Conservation (phyloP, 2,329 filamentous ascomycete genomes). For the Curvularia spicifera region DNA sequence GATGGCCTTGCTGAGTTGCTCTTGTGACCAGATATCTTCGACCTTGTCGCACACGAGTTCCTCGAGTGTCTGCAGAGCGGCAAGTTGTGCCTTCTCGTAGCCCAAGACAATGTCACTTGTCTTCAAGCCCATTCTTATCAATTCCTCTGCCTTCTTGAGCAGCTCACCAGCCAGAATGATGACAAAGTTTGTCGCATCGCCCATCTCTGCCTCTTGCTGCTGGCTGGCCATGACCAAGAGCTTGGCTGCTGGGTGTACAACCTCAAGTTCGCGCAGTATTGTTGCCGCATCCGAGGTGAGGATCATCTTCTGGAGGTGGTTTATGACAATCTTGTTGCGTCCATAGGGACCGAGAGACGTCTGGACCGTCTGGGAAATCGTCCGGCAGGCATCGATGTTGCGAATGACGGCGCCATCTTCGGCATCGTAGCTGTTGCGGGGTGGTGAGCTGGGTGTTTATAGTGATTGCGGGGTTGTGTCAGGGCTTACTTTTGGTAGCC, state of each 20-base stretch:
- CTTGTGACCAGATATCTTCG: constrained; percentile 77
- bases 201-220: constrained; percentile 99
- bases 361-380: constrained; percentile 94
- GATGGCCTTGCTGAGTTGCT: constrained; percentile 92
- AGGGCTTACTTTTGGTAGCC: constrained; percentile 88
- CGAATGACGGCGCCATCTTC: constrained; percentile 98
- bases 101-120: constrained; percentile 96
- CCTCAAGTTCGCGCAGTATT: constrained; percentile 95
- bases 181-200: constrained; percentile 96
- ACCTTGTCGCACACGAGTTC: constrained; percentile 91
- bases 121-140: constrained; percentile 96
- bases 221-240: constrained; percentile 98
- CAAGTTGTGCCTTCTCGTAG: constrained; percentile 92
- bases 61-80: constrained; percentile 83
- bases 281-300: constrained; percentile 97
- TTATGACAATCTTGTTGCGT: constrained; percentile 99
- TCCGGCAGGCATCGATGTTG: constrained; percentile 97
- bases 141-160: constrained; percentile 94
- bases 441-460: constrained; percentile 43
- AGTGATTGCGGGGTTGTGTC: constrained; percentile 24
- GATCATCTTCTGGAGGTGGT: constrained; percentile 99
- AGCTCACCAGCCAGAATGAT: constrained; percentile 95
- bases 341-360: constrained; percentile 97
- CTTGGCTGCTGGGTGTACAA: constrained; percentile 97
- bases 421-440: constrained; percentile 80